Evolutionary conservation across 2,329 filamentous ascomycete species (phyloP), one percentile per base, ranked within the genome.

Genomic region (Aspergillus neotritici): DNA sequence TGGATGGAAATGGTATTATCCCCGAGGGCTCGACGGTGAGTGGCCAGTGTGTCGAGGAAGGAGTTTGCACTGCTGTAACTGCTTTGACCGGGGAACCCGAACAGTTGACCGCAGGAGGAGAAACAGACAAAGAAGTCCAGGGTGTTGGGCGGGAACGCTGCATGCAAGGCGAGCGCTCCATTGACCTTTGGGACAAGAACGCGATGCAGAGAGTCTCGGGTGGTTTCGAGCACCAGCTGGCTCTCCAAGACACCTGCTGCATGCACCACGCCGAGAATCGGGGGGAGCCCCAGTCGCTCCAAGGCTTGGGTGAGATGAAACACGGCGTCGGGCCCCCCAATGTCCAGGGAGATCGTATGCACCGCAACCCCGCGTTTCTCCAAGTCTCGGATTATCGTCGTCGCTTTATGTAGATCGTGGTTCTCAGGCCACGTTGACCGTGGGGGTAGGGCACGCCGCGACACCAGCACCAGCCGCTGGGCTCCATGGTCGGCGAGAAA

Each of bases 401-500:
- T n/a, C n/a, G n/a, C n/a, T n/a, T n/a, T n/a, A n/a, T n/a, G n/a
- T n/a, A n/a, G n/a, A n/a, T n/a, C n/a, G n/a, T n/a, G n/a, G n/a
- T n/a, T n/a, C n/a, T n/a, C n/a, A n/a, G n/a, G n/a, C 66, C 68
- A 69, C 6, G 53, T 35, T 2, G 48, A 53, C 4, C 68, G 61
- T 8, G 57, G 55, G 2, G 68, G 69, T 1, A 73, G 52, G 1
- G 31, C 44, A 9, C 64, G 62, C 7, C 70, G 64, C 1, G 68
- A 71, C 4, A 68, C 30, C 1, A 72, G 53, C 2, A 73, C 56
- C 2, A 73, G 47, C n/a, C 69, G 58, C 2, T 67, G 59, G 25
- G 69, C 70, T 0, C 67, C 68, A n/a, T 67, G 61, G 25, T 65
- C 54, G 1, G 66, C 61, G 3, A 73, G 49, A 42, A 64, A 71